Base-by-base conservation (phyloP, 176 grass and related monocot genomes). In the Triticum dicoccoides region DNA sequence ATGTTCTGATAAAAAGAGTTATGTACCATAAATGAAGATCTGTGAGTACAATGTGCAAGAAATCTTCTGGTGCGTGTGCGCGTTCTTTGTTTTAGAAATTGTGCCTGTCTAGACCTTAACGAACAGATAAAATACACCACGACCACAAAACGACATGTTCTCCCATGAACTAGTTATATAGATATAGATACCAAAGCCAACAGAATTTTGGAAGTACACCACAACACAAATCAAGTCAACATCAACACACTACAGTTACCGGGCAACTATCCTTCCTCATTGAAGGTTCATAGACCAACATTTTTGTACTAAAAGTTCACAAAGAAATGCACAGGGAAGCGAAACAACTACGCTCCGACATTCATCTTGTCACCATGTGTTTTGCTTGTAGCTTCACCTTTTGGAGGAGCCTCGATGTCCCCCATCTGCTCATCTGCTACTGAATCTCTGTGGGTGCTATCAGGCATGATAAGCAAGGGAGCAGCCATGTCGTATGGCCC, bases 371-470 rank as follows among this genome's bases (percentile, higher is more conserved):
- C 67, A 4, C 83, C 81, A 37, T 80, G 61, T 47, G 42, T 62
- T 74, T 87, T 74, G 63, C 79, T 84, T 21, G 83, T 41, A 52
- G 56, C 74, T 66, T 82, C 66, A 62, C 29, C 44, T n/a, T 38
- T 78, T 3, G 76, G 27, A 2, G 78, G 21, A 87, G 78, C 67
- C 73, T 85, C 82, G 2, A 41, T 72, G 62, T 86, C 73, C 18
- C 69, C 83, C 73, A 70, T 85, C 8, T 47, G 30, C 1, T 83
- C 47, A 15, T 90, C 85, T 73, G 87, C 52, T 51, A 63, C 56
- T 11, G 93, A 86, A 33, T 83, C 65, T 14, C 72, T 87, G 37
- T 15, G 24, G 39, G 64, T 88, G 71, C 87, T 86, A 11, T 38
- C 9, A 8, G 39, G 54, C 21, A 41, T 24, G 17, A 8, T 56